phyloP scores from a whole-genome alignment of 352 stramenopile species.

The Thalassiosira oceanica region DNA sequence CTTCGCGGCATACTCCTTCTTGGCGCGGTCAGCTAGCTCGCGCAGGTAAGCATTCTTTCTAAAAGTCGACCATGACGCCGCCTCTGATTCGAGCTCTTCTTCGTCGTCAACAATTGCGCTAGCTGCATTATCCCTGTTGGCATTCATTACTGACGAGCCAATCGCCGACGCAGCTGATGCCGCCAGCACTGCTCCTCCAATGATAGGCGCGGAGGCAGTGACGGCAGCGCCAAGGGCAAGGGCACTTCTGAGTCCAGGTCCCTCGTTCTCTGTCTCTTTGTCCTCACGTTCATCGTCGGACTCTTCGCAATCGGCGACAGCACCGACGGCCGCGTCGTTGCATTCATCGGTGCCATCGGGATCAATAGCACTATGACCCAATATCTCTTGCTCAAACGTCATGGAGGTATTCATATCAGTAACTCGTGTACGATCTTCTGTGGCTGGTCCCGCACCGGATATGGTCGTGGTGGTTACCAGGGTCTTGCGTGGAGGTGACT shows the following conservation, averaged over 20 bases:
- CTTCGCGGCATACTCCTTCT: conserved; percentile 37
- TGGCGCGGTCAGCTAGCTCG: conserved; percentile 59
- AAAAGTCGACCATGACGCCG: conserved; percentile 23
- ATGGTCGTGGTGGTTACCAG: conserved; percentile 25
- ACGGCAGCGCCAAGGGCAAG: conserved; percentile 1
- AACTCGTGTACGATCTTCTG: background rate
- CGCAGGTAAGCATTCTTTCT: conserved; percentile 67
- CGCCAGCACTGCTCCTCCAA: too few species aligned
- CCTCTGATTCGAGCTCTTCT: conserved; percentile 42
- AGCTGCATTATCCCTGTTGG: too few species aligned
- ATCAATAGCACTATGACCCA: background rate
- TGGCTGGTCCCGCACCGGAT: conserved; percentile 6
- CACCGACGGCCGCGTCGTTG: background rate
- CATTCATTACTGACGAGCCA: too few species aligned
- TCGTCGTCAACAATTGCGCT: conserved; percentile 32
- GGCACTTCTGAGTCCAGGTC: too few species aligned
- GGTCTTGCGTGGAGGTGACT: conserved; percentile 24
- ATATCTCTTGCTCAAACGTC: conserved; percentile 29
- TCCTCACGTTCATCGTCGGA: background rate
- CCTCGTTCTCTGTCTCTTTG: too few species aligned
- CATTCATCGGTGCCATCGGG: background rate
- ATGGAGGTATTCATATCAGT: conserved; percentile 7
- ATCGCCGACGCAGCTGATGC: too few species aligned
- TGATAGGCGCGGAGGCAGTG: background rate
- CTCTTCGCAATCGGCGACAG: background rate